Evolutionary conservation across 176 grass and related monocot genomes (phyloP), one percentile per base, ranked within the genome.

Genomic region (barley (Hordeum vulgare)): DNA sequence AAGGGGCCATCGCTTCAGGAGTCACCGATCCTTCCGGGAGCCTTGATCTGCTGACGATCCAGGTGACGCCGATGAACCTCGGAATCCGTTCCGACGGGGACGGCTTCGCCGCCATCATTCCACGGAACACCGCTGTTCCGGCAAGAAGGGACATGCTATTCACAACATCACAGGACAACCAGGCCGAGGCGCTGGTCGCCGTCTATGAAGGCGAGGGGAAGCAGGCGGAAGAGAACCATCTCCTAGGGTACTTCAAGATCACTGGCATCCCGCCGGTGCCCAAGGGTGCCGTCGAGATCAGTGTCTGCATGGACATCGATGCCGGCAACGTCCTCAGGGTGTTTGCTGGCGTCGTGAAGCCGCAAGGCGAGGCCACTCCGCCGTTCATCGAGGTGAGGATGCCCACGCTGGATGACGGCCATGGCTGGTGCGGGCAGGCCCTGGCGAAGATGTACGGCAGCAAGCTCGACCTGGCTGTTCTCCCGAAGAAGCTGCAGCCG

Each of bases 281-380:
- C 0, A 94, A 90, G 63, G 92, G 87, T n/a, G 20, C 62, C 1
- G 87, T 78, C 4, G 89, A 94, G 15, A 87, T 94, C 58, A 90
- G 79, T 75, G 82, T 91, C 2, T 85, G 87, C 87, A 94, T 94
- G 89, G 89, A 94, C 68, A 94, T 94, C 35, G 89, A 94, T 7
- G 87, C 92, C 3, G 6, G 74, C 25, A 88, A 88, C 61, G 74
- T 83, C 10, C 87, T 94, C 59, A 82, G 89, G 51, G 82, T 94
- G 24, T 90, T 91, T 1, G 84, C 69, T 7, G 89, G 92, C 6
- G 69, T 87, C 1, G 35, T 91, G 8, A 74, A 72, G 49, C 81
- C 75, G 1, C 87, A 89, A 3, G 77, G 66, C 14, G 61, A 40
- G 66, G 58, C 51, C 0, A 49, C 76, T 51, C 79, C 61, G 0